phyloP scores from a whole-genome alignment of 1,284 basidiomycete genomes.

The Cutaneotrichosporon dermatis region DNA sequence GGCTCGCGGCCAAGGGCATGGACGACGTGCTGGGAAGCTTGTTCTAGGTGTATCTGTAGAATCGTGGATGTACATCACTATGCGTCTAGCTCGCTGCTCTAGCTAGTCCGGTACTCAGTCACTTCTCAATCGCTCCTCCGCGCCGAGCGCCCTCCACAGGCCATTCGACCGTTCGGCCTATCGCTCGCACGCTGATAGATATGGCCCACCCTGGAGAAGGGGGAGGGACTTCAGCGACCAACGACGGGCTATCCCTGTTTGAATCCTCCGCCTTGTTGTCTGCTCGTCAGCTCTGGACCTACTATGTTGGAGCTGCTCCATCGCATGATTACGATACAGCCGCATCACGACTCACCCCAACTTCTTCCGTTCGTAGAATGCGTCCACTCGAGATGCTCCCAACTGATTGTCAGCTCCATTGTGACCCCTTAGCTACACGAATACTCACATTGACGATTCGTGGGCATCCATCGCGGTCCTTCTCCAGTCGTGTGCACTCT shows the following conservation, averaged over 20 bases:
- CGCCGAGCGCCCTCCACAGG: no score
- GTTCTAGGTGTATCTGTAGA: constrained; percentile 18
- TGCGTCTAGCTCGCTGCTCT: background rate
- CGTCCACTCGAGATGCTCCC: constrained; percentile 45
- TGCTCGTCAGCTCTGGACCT: background rate
- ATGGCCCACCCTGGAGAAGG: no score
- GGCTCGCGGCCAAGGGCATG: constrained; percentile 38
- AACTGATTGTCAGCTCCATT: constrained; percentile 24
- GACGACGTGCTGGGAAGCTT: constrained; percentile 43
- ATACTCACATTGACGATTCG: constrained; percentile 79
- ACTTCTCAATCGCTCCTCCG: no score
- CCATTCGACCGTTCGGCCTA: no score
- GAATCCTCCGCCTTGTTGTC: constrained; percentile 35
- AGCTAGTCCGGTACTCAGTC: no score
- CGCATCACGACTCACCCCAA: constrained; percentile 27
- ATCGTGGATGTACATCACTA: background rate
- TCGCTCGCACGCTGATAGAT: no score
- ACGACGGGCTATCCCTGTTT: constrained; percentile 28
- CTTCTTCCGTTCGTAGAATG: constrained; percentile 47
- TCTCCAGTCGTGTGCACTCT: constrained; percentile 92
- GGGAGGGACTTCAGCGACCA: no score
- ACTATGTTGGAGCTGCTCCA: no score
- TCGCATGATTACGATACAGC: no score
- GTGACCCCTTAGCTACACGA: no score
- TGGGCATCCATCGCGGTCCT: constrained; percentile 96